Percentiles rank a stretch among this genome's conserved stretches.
Evolutionary conservation across 306 rosid species (phyloP).

Genomic region (Clitoria ternatea): DNA sequence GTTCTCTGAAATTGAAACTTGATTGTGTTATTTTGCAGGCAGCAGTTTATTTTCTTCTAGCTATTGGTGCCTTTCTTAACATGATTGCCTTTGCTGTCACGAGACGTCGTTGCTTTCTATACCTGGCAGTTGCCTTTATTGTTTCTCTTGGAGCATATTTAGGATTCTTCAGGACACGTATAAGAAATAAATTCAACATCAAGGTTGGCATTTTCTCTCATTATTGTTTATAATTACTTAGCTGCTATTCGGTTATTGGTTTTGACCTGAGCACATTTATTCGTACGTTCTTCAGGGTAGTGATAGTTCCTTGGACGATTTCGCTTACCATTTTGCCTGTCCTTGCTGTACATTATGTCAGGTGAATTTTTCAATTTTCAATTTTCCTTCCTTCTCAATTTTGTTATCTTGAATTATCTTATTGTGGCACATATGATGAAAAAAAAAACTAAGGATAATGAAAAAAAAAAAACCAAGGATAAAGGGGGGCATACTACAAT

Average conservation of each 20-base stretch:
- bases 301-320: slow-evolving; percentile 40
- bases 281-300: slow-evolving; percentile 25
- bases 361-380: slow-evolving; percentile 22
- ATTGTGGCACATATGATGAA: not conserved
- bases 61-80: slow-evolving; percentile 45
- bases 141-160: slow-evolving; percentile 52
- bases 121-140: slow-evolving; percentile 51
- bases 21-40: slow-evolving; percentile 49
- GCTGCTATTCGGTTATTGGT: not conserved
- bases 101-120: slow-evolving; percentile 56
- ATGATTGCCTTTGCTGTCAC: slow-evolving; percentile 54
- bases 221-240: not conserved
- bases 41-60: slow-evolving; percentile 45
- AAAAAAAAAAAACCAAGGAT: not conserved
- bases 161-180: slow-evolving; percentile 70
- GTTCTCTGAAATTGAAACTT: not conserved
- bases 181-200: slow-evolving; percentile 75
- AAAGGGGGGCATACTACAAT: not conserved
- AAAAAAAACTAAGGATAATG: not conserved
- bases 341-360: slow-evolving; percentile 41
- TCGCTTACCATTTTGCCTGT: slow-evolving; percentile 33
- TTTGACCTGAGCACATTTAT: not conserved
- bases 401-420: not conserved
- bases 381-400: not conserved
- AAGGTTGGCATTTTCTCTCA: slow-evolving; percentile 39